Base-by-base conservation (phyloP, 169 alveolate species). In the Eimeria necatrix region DNA sequence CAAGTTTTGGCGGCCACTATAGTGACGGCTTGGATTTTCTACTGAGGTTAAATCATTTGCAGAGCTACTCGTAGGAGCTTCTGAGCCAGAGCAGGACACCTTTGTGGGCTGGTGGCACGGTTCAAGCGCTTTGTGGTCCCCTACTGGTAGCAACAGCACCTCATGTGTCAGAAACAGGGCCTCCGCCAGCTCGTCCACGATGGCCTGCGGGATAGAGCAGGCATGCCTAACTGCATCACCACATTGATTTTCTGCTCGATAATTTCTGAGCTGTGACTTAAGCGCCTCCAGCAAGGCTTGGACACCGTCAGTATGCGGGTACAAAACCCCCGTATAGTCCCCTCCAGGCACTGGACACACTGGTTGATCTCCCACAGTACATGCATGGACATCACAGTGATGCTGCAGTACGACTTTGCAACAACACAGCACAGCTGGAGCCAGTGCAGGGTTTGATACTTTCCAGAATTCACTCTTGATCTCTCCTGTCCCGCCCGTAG, bases 111-210 rank as follows among this genome's bases (percentile, higher is more conserved):
- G 18, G 52, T 32, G 6, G 48, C 56, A 7, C 6, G 84, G n/a
- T 73, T 22, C 84, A 18, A 6, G 10, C 4, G 46, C 76, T 10
- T 56, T 56, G 22, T 18, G 0, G 68, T 18, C 68, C 22, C 20
- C 20, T 18, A 10, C 12, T 73, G 84, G 84, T 22, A 73, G 22
- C 84, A 73, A 18, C 49, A 73, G 53, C 52, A 73, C 84, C 53
- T 73, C 84, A 56, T 73, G 84, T 1, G 84, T 73, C 84, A 73
- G 84, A 73, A 73, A 73, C 84, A 73, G 24, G 9, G 84, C 53
- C 24, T 73, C 84, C 16, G 84, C 49, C 84, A 73, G 84, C 53
- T 73, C 84, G 4, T 73, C 84, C 9, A 73, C 84, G n/a, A 32
- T n/a, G n/a, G 84, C 84, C n/a, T 73, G 84, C 16, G 84, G 84